These are phyloP conservation scores for Globomyces pollinis-pini DNA, from an alignment of 192 early-diverging fungal species.

Conservation along the genomic window DNA sequence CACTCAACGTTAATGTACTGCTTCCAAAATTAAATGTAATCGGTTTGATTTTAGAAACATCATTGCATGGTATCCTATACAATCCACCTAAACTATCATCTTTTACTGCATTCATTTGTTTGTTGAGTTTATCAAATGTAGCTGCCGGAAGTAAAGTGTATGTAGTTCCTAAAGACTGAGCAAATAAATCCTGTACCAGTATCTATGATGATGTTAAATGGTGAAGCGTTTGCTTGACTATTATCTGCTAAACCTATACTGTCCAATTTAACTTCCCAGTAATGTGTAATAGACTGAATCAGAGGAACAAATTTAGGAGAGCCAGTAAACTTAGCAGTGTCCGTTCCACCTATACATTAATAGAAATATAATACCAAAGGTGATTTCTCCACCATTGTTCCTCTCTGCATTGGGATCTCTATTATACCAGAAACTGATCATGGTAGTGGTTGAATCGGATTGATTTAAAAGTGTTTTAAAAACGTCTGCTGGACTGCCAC, in stretches of 20 bases:
- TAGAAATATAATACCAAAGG: too few relatives aligned
- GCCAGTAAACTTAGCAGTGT: not conserved
- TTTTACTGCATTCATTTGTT: not conserved
- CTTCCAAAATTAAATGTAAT: conserved; percentile 3
- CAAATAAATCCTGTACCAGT: too few relatives aligned
- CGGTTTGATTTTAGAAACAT: not conserved
- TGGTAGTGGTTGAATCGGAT: not conserved
- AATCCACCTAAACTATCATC: not conserved
- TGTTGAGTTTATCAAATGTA: not conserved
- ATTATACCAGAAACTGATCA: conserved; percentile 2
- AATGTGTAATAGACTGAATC: not conserved
- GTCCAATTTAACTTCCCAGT: not conserved
- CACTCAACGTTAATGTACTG: not conserved
- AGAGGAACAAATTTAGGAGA: not conserved
- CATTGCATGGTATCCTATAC: not conserved
- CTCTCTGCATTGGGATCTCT: not conserved
- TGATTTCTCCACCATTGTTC: conserved; percentile 1
- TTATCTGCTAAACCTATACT: not conserved
- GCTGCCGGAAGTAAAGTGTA: not conserved
- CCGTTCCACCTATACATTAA: not conserved
- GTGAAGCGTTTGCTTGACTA: not conserved
- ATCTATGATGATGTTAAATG: conserved; percentile 1
- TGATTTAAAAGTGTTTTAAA: not conserved
- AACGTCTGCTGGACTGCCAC: not conserved
- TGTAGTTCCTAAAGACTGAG: too few relatives aligned